Evolutionary conservation across 2,329 filamentous ascomycete species (phyloP).

Genomic region (Beauveria sp.): DNA sequence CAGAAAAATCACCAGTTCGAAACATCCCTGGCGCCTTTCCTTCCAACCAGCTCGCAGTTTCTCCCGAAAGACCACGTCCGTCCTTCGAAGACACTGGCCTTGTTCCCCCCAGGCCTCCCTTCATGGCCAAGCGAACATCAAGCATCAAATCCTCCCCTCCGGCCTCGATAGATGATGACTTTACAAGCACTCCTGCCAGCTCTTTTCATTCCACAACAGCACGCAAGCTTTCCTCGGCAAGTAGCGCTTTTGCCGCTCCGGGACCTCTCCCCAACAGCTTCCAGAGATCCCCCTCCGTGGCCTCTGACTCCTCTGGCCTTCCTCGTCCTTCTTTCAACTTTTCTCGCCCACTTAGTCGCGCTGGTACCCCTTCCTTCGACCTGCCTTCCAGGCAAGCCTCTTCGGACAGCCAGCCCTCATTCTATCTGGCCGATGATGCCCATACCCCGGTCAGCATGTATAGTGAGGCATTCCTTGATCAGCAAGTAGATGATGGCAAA

Average conservation of each 20-base stretch:
- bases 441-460: conserved; percentile 67
- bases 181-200: conserved; percentile 41
- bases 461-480: conserved; percentile 58
- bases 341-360: conserved; percentile 77
- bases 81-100: conserved; percentile 45
- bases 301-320: conserved; percentile 70
- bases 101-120: conserved; percentile 38
- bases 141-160: conserved; percentile 51
- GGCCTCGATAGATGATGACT: conserved; percentile 65
- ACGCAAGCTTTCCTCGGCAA: conserved; percentile 74
- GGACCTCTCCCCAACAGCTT: conserved; percentile 55
- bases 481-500: conserved; percentile 35
- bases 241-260: conserved; percentile 37
- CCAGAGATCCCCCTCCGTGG: conserved; percentile 73
- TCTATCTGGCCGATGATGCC: conserved; percentile 56
- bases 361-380: conserved; percentile 53
- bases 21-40: conserved; percentile 27
- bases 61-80: conserved; percentile 36
- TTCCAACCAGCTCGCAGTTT: conserved; percentile 26
- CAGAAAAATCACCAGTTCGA: conserved; percentile 22
- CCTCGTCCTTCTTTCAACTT: conserved; percentile 84
- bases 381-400: conserved; percentile 54
- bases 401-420: conserved; percentile 59
- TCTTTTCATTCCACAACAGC: conserved; percentile 56
- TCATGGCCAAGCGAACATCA: conserved; percentile 45